Evolutionary conservation across 2,329 filamentous ascomycete species (phyloP), one percentile per base, ranked within the genome.

Genomic region (Grosmannia huntii): DNA sequence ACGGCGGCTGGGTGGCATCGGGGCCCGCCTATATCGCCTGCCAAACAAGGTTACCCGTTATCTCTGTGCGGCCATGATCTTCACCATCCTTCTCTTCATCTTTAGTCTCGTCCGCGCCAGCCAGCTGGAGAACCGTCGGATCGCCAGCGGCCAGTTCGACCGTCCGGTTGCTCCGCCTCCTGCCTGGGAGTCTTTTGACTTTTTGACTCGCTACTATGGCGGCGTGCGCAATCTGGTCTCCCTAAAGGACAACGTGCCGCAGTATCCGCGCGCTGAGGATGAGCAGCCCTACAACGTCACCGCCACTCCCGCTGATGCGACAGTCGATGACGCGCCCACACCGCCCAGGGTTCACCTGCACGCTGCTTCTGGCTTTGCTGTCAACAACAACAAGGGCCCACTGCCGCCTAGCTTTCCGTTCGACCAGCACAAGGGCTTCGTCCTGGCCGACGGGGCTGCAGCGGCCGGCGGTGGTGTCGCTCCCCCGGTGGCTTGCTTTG

Each of bases 161-260:
- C 83, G 83, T 62, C 78, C 78, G 14, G 77, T 82, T 0, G 71
- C 81, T 0, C 81, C 83, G 23, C 87, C 89, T 14, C 82, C 84
- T 0, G 71, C 81, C 5, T 97, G 91, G 90, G 89, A 95, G 68
- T 81, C 80, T 11, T 97, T 95, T 68, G 83, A 84, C 0, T 95
- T 96, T 66, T 71, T 99, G 61, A 86, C 85, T 60, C 81, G 91
- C 62, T 99, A 96, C 69, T 94, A 96, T 69, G 92, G 90, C 16
- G 94, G 94, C 0, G 79, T 99, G 60, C 79, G 85, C 62, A 86
- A 81, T 0, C 68, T 99, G 61, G 81, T 88, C 0, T 72, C 82
- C 0, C 73, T 83, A 28, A 70, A 77, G 16, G 75, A 88, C 53
- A 92, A 91, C 63, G 75, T 78, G 11, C 86, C 91, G 0, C 89